A percentile compares a stretch with the other conserved stretches of the same genome.
Conservation (phyloP, 139 green algal species). For the Chlorella vulgaris region DNA sequence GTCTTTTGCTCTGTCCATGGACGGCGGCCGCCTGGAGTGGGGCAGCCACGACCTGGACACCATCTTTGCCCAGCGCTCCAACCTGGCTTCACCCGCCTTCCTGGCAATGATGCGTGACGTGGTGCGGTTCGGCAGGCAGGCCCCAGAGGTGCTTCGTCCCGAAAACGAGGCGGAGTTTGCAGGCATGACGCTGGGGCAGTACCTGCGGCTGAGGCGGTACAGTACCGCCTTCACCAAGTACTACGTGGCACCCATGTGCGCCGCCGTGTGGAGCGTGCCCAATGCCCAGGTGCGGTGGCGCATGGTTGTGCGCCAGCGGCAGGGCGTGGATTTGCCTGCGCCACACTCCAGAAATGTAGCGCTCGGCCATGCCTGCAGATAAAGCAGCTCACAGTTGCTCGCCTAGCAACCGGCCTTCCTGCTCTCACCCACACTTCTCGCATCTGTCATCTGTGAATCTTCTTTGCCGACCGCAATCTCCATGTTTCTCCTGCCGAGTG, state of each 20-base stretch:
- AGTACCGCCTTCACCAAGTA: constrained; percentile 70
- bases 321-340: no score
- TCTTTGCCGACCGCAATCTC: no score
- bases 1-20: constrained; percentile 90
- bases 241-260: constrained; percentile 97
- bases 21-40: constrained; percentile 89
- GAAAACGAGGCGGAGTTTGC: constrained; percentile 17
- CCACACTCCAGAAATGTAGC: no score
- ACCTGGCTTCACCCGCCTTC: constrained; percentile 75
- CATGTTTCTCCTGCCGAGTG: no score
- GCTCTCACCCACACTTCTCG: no score
- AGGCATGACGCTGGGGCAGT: constrained; percentile 70
- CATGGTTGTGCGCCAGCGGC: background rate
- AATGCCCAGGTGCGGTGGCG: constrained; percentile 58
- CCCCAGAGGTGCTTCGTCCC: constrained; percentile 68
- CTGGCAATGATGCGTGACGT: constrained; percentile 91
- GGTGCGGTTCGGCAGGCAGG: constrained; percentile 83
- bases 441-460: no score
- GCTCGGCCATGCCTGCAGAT: no score
- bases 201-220: constrained; percentile 76
- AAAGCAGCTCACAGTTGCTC: no score
- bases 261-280: constrained; percentile 93
- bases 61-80: constrained; percentile 86
- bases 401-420: no score
- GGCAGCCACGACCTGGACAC: constrained; percentile 77